Conservation (phyloP, 768 basidiomycete genomes). For the Tylopilus vinaceipallidus region DNA sequence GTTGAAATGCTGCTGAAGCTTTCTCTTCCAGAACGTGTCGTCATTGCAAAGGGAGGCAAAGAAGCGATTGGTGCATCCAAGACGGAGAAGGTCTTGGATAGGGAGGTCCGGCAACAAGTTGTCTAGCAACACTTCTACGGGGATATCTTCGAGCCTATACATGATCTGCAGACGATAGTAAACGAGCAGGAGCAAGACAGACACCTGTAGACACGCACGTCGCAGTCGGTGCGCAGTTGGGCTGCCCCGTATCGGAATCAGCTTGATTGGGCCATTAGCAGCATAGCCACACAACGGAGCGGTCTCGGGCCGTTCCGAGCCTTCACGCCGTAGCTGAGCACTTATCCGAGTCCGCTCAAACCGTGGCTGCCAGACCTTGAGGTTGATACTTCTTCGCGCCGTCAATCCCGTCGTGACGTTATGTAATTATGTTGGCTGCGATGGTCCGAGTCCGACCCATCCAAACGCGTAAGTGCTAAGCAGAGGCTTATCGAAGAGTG, state of each 20-base stretch:
- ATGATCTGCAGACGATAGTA: slow-evolving; percentile 25
- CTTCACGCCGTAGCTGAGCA: too few relatives aligned
- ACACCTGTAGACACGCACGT: neutral
- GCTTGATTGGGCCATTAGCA: slow-evolving; percentile 15
- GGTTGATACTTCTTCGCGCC: neutral
- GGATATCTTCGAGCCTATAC: slow-evolving; percentile 50
- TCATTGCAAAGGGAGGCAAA: slow-evolving; percentile 63
- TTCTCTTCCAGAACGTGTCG: slow-evolving; percentile 78
- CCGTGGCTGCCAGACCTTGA: neutral
- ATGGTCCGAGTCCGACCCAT: neutral
- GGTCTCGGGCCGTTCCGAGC: neutral
- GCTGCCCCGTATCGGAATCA: slow-evolving; percentile 8
- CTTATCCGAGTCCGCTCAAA: too few relatives aligned
- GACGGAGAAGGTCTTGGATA: slow-evolving; percentile 51
- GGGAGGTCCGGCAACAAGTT: slow-evolving; percentile 60
- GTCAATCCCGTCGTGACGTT: neutral
- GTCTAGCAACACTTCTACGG: slow-evolving; percentile 77
- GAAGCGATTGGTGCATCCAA: slow-evolving; percentile 62
- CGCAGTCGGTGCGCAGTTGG: slow-evolving; percentile 4
- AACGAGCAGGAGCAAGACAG: neutral
- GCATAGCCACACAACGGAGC: slow-evolving; percentile 20
- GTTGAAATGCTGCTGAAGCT: slow-evolving; percentile 69
- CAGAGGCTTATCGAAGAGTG: neutral
- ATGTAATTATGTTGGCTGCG: neutral
- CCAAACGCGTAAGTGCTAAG: neutral